phyloP scores from a whole-genome alignment of 2,329 filamentous ascomycete species.

The Ilyonectria mors-panacis region DNA sequence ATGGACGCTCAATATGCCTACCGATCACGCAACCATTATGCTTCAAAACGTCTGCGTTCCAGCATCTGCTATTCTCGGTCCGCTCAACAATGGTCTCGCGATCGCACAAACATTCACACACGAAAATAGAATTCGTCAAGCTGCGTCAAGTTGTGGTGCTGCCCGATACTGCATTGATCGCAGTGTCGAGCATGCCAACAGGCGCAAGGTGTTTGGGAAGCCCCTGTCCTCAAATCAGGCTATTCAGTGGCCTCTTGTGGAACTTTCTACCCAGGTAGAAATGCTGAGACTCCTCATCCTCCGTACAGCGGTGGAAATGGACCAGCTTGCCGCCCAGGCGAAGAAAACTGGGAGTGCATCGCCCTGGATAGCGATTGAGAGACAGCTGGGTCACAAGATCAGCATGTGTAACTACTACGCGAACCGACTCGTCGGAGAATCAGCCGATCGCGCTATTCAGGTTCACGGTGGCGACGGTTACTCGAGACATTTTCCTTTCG shows the following conservation, averaged over 20 bases:
- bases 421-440: conserved; percentile 32
- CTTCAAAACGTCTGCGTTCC: conserved; percentile 29
- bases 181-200: conserved; percentile 30
- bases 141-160: conserved; percentile 35
- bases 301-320: conserved; percentile 35
- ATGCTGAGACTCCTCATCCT: conserved; percentile 37
- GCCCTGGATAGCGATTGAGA: conserved; percentile 37
- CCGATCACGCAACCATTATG: conserved; percentile 33
- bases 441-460: conserved; percentile 37
- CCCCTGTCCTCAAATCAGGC: conserved; percentile 33
- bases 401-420: conserved; percentile 41
- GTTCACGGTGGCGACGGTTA: conserved; percentile 39
- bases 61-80: conserved; percentile 25
- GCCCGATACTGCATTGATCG: conserved; percentile 33
- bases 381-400: conserved; percentile 37
- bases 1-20: conserved; percentile 40
- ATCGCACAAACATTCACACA: conserved; percentile 39
- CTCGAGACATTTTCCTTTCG: conserved; percentile 34
- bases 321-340: conserved; percentile 16
- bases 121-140: conserved; percentile 38
- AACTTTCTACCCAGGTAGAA: conserved; percentile 34
- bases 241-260: conserved; percentile 39
- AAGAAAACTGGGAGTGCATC: not conserved
- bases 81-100: conserved; percentile 28
- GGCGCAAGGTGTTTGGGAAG: conserved; percentile 35